Evolutionary conservation across 1,284 basidiomycete species (phyloP), one percentile per base, ranked within the genome.

Genomic region (Neolentinus lepideus): DNA sequence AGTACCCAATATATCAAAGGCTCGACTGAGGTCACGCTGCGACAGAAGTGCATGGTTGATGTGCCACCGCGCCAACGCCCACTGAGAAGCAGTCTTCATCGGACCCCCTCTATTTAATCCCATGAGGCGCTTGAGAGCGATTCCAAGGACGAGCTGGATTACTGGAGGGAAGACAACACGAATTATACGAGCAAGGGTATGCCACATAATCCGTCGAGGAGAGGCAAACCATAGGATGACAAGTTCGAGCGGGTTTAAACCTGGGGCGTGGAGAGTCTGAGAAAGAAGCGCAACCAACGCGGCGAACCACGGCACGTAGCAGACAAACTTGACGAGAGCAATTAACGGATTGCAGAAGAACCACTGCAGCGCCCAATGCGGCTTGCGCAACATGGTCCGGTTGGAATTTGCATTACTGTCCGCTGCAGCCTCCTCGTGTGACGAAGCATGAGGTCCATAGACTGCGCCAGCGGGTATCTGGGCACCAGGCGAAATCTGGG

Each of bases 371-470:
- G 60, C 54, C 57, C 62, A 66, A 47, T 67, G 61, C 12, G 74
- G 74, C 47, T 71, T 60, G 2, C 57, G 55, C 16, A 69, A 59
- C 11, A 66, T 57, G 2, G 70, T 67, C 14, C 73, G 66, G 60
- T 73, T 76, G 57, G 72, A 75, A 10, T 69, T 66, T 3, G 72
- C 71, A 51, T 69, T 72, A 1, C 64, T 61, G 19, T 63, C 60
- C 0, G 73, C 71, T 2, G 71, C 71, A 0, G 74, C 72, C 1
- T 58, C 52, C 24, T 76, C 74, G 57, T 71, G 65, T 12, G 73
- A 73, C 1, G 73, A 74, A 12, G 75, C 69, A 56, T 77, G 75
- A 4, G 75, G 75, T 4, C 75, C 75, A 52, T 72, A 76, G 9
- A 76, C 75, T 1, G 66, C 57, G 22, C 67, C 67, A 38, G 70